Conservation (phyloP, 768 basidiomycete species). For the Trametes gibbosa region DNA sequence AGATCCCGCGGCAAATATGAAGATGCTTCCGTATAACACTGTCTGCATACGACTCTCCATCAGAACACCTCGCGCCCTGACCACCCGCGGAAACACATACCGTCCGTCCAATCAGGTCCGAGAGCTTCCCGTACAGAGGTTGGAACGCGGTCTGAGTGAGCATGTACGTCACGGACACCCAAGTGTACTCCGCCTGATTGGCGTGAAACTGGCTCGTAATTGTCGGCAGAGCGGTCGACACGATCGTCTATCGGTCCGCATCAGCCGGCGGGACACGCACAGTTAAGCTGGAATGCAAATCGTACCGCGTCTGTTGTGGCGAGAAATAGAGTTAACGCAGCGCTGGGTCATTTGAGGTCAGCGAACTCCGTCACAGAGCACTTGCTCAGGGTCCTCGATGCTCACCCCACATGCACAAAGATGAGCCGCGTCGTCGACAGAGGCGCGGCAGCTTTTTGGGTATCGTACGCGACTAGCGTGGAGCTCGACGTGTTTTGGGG, state of each 20-base stretch:
- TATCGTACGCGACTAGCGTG: conserved; percentile 22
- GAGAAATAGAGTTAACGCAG: conserved; percentile 77
- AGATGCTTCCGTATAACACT: conserved; percentile 70
- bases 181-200: conserved; percentile 72
- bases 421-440: conserved; percentile 59
- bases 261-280: conserved; percentile 27
- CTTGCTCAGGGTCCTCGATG: conserved; percentile 10
- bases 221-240: conserved; percentile 82
- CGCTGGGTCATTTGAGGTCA: conserved; percentile 40
- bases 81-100: conserved; percentile 36
- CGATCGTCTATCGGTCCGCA: conserved; percentile 49
- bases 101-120: conserved; percentile 79
- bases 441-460: conserved; percentile 8
- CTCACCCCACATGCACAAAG: conserved; percentile 67
- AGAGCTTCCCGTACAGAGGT: conserved; percentile 77
- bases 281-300: conserved; percentile 2
- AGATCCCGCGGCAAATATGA: conserved; percentile 76
- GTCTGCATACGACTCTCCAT: conserved; percentile 41
- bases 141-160: conserved; percentile 85
- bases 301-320: conserved; percentile 81
- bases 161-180: conserved; percentile 85
- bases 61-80: conserved; percentile 7
- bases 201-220: conserved; percentile 70
- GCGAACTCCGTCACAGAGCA: conserved; percentile 4
- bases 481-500: conserved; percentile 22